Evolutionary conservation across 129 eudicot genomes (phyloP), one percentile per base, ranked within the genome.

Genomic region (Centrapalus pauciflorus): DNA sequence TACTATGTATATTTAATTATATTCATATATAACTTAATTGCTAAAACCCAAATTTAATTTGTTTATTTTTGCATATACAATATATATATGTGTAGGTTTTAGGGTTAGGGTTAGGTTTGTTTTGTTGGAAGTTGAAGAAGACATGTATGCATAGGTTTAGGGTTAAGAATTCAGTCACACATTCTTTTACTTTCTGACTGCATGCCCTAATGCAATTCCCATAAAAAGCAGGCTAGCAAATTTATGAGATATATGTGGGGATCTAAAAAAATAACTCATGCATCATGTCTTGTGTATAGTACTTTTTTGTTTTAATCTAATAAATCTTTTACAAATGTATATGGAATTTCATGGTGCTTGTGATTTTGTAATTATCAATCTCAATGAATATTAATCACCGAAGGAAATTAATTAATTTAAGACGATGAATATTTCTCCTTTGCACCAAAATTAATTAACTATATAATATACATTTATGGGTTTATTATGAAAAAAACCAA

Each of bases 41-140:
- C 7, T 32, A 32, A 7, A 32, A 4, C 35, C n/a, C n/a, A n/a
- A 32, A 32, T 7, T 32, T 32, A 32, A 32, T n/a, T n/a, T n/a
- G n/a, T n/a, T n/a, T n/a, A n/a, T n/a, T n/a, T n/a, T n/a, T n/a
- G n/a, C 6, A 5, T 16, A 46, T 46, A 46, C 1, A 2, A 33
- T 23, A 67, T 32, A 2, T 23, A 50, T 12, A 29, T 51, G 5
- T 33, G 46, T 71, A 71, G 76, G 69, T 48, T 48, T 48, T 71
- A 71, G 62, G 76, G 51, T 59, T 60, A 70, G 67, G 76, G 59
- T 45, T 48, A 48, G 54, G 54, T 23, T 48, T 58, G 76, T 71
- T 61, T 71, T 61, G 62, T 61, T 61, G 54, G 67, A 33, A 71
- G 69, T 33, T 33, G 69, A 60, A 43, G 38, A 46, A 60, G 61